Conservation (phyloP, 768 basidiomycete species). For the Hysterangium stoloniferum region DNA sequence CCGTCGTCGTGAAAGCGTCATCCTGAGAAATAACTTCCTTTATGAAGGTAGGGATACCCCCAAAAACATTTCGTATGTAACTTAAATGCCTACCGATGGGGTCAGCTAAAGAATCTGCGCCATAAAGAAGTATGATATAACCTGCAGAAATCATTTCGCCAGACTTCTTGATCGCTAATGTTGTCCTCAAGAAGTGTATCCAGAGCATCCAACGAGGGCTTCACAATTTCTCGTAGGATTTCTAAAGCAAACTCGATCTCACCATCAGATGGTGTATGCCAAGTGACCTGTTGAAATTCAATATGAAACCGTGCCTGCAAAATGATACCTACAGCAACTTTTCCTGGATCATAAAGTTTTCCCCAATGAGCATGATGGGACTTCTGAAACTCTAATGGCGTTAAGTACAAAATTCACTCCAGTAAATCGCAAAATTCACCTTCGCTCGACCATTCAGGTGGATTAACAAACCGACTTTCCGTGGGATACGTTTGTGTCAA, state of each 20-base stretch:
- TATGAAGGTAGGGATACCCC: conserved; percentile 62
- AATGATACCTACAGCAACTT: conserved; percentile 50
- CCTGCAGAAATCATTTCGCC: conserved; percentile 87
- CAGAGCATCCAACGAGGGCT: conserved; percentile 50
- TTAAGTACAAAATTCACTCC: background rate
- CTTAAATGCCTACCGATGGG: conserved; percentile 45
- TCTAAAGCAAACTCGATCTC: conserved; percentile 71
- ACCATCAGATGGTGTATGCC: conserved; percentile 66
- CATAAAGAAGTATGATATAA: conserved; percentile 22
- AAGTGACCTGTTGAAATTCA: conserved; percentile 42
- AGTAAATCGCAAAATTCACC: conserved; percentile 33
- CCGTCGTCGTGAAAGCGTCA: conserved; percentile 43
- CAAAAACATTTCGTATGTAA: conserved; percentile 66
- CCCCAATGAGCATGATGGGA: conserved; percentile 78
- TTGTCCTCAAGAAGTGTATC: conserved; percentile 46
- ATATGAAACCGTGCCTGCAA: background rate
- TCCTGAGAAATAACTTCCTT: conserved; percentile 45
- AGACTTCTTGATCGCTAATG: conserved; percentile 44
- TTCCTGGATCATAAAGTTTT: conserved; percentile 59
- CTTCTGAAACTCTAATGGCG: conserved; percentile 48
- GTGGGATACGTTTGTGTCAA: conserved; percentile 74
- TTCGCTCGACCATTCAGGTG: conserved; percentile 64
- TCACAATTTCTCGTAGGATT: conserved; percentile 58
- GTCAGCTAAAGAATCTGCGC: background rate
- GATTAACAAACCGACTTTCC: conserved; percentile 77